phyloP scores from a whole-genome alignment of 306 rosid genomes.

The Citrullus colocynthis region DNA sequence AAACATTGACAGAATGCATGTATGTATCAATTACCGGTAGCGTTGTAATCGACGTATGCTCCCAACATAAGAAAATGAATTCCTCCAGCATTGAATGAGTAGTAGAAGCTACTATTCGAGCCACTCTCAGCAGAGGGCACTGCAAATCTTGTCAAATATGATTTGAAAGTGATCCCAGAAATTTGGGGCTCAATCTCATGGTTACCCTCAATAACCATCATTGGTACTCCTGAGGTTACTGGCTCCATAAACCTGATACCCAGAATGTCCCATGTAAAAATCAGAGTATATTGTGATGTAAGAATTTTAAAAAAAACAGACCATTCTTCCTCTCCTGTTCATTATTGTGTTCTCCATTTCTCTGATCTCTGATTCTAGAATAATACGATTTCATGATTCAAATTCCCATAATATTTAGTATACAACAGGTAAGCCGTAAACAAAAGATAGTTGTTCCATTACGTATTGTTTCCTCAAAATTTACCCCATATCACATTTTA shows the following conservation, averaged over 20 bases:
- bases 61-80: conserved; percentile 83
- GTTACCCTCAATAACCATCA: conserved; percentile 93
- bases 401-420: neutral
- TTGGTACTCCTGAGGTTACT: conserved; percentile 54
- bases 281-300: neutral
- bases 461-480: neutral
- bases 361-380: neutral
- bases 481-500: neutral
- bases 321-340: neutral
- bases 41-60: conserved; percentile 73
- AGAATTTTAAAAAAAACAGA: neutral
- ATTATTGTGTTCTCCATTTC: neutral
- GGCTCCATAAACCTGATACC: conserved; percentile 75
- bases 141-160: conserved; percentile 62
- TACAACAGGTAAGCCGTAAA: neutral
- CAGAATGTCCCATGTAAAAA: neutral
- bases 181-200: conserved; percentile 96
- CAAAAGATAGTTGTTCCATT: neutral
- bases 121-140: conserved; percentile 66
- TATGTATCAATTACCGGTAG: conserved; percentile 33
- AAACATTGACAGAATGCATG: neutral
- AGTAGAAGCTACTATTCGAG: conserved; percentile 67
- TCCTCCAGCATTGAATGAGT: conserved; percentile 79
- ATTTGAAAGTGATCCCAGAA: conserved; percentile 50
- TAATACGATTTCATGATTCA: neutral